These are phyloP conservation scores for Sicyos baderoa DNA, from an alignment of 306 rosid genomes.

Conservation along the genomic window DNA sequence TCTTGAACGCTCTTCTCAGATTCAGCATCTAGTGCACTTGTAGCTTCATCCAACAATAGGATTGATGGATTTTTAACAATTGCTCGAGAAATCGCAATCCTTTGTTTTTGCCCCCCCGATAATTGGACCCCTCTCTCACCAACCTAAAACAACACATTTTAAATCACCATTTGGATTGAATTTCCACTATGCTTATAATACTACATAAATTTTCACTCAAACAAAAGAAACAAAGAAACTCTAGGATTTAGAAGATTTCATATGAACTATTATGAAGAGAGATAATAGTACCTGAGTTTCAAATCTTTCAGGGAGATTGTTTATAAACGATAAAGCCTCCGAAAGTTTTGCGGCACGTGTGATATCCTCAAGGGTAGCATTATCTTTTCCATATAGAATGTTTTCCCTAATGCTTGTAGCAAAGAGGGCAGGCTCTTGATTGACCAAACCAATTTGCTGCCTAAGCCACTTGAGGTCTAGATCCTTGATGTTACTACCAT, in stretches of 20 bases:
- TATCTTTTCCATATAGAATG: conserved; percentile 79
- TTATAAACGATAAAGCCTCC: conserved; percentile 54
- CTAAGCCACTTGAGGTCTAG: conserved; percentile 90
- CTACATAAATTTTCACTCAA: background rate
- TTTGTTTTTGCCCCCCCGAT: conserved; percentile 94
- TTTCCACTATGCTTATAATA: background rate
- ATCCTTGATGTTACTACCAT: conserved; percentile 43
- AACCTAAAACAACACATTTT: conserved; percentile 42
- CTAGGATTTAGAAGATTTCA: background rate
- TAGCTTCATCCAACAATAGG: conserved; percentile 84
- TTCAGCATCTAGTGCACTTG: conserved; percentile 90
- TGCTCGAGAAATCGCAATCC: conserved; percentile 92
- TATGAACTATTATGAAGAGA: background rate
- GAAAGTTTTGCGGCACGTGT: conserved; percentile 76
- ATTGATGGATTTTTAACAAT: conserved; percentile 84
- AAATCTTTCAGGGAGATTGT: background rate
- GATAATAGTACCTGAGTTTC: background rate
- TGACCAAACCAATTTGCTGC: conserved; percentile 78
- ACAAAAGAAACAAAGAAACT: background rate
- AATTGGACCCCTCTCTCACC: conserved; percentile 97
- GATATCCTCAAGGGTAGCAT: conserved; percentile 76
- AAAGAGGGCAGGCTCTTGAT: conserved; percentile 95
- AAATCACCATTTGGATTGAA: conserved; percentile 17
- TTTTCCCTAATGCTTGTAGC: conserved; percentile 84
- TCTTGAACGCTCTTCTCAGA: conserved; percentile 98